phyloP scores from a whole-genome alignment of 768 basidiomycete genomes.

The Leucosporidium scottii region DNA sequence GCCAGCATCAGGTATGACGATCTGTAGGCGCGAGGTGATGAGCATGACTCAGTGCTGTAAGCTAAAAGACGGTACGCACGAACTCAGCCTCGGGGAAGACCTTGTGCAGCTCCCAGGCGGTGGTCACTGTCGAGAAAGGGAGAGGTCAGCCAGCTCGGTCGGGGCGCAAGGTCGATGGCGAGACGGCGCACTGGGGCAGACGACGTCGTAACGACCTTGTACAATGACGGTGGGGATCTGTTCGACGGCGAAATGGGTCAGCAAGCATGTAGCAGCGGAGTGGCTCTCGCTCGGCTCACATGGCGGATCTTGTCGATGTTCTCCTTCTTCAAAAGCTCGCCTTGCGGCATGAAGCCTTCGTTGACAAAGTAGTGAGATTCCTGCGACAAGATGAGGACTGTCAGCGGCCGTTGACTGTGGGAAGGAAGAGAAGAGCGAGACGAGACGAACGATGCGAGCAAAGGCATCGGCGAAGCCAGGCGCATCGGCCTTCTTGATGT shows the following conservation, averaged over 20 bases:
- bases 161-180: background rate
- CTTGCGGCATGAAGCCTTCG: constrained; percentile 52
- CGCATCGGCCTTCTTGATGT: constrained; percentile 62
- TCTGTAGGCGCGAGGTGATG: background rate
- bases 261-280: background rate
- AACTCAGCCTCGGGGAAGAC: constrained; percentile 41
- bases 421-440: no score
- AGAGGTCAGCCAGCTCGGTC: constrained; percentile 59
- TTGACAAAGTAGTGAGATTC: constrained; percentile 71
- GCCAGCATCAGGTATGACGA: constrained; percentile 56
- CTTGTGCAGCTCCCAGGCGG: constrained; percentile 36
- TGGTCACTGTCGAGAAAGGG: constrained; percentile 58
- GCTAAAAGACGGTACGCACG: constrained; percentile 33
- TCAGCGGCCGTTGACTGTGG: background rate
- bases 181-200: background rate
- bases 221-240: constrained; percentile 16
- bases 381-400: constrained; percentile 1
- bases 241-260: background rate
- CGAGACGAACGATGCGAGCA: constrained; percentile 56
- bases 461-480: constrained; percentile 56
- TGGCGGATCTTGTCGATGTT: constrained; percentile 26
- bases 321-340: background rate
- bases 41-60: no score
- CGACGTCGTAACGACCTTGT: constrained; percentile 10
- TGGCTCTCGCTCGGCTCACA: background rate